Conservation (phyloP, 768 basidiomycete species). For the Suillus spraguei region DNA sequence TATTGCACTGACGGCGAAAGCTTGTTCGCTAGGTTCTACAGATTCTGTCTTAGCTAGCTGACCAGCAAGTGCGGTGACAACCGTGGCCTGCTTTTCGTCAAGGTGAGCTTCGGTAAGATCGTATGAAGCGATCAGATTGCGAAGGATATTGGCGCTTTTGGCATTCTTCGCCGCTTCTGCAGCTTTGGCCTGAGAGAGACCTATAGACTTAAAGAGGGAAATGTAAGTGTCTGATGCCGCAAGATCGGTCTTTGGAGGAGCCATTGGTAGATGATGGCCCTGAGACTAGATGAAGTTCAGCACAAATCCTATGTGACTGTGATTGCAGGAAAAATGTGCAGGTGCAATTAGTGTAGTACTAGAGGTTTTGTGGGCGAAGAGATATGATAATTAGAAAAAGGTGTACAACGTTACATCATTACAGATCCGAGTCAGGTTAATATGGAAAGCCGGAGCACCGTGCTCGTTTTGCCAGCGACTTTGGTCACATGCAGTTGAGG, state of each 20-base stretch:
- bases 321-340: not conserved
- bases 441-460: too few relatives aligned
- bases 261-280: constrained; percentile 4
- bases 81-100: constrained; percentile 76
- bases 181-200: constrained; percentile 75
- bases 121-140: constrained; percentile 65
- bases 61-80: constrained; percentile 69
- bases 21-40: constrained; percentile 55
- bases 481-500: too few relatives aligned
- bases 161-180: constrained; percentile 80
- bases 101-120: constrained; percentile 47
- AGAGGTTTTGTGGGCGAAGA: not conserved
- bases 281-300: not conserved
- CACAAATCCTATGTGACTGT: not conserved
- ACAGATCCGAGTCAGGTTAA: too few relatives aligned
- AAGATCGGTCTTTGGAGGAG: constrained; percentile 2
- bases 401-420: not conserved
- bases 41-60: constrained; percentile 55
- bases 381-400: not conserved
- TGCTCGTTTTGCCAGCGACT: too few relatives aligned
- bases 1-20: constrained; percentile 69
- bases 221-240: constrained; percentile 18
- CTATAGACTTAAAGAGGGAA: constrained; percentile 72
- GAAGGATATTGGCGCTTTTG: constrained; percentile 73
- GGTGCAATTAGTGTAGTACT: not conserved